Percentiles rank a stretch among this genome's conserved stretches.
These are phyloP conservation scores for Fusarium beomiforme DNA, from an alignment of 2,329 filamentous ascomycete species.

Conservation along the genomic window DNA sequence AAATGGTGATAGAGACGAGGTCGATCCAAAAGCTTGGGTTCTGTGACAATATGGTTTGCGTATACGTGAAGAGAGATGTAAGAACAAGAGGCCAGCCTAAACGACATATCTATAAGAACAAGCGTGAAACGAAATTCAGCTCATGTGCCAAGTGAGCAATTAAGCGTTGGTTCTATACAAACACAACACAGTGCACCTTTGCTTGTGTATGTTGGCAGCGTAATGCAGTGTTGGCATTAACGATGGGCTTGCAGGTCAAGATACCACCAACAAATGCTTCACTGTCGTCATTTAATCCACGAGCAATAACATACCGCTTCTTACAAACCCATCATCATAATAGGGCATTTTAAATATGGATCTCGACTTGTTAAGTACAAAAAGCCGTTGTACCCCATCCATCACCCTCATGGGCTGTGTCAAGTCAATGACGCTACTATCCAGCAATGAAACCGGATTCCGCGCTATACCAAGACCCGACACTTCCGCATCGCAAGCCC, in stretches of 20 bases:
- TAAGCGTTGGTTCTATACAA: not conserved
- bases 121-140: not conserved
- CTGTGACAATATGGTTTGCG: not conserved
- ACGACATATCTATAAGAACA: not conserved
- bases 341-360: slow-evolving; percentile 3
- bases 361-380: not conserved
- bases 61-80: not conserved
- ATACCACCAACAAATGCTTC: not conserved
- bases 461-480: slow-evolving; percentile 9
- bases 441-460: slow-evolving; percentile 9
- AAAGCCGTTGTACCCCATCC: not conserved
- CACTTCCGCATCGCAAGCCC: not conserved
- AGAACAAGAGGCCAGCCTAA: not conserved
- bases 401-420: not conserved
- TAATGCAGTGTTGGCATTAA: not conserved
- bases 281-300: not conserved
- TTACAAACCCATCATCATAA: not conserved
- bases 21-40: no score
- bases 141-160: not conserved
- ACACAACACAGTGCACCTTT: not conserved
- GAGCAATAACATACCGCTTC: not conserved
- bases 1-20: no score
- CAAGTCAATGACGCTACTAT: slow-evolving; percentile 31
- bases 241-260: not conserved
- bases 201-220: not conserved